Conservation (phyloP, 2,329 filamentous ascomycete species). For the Trichoderma breve region DNA sequence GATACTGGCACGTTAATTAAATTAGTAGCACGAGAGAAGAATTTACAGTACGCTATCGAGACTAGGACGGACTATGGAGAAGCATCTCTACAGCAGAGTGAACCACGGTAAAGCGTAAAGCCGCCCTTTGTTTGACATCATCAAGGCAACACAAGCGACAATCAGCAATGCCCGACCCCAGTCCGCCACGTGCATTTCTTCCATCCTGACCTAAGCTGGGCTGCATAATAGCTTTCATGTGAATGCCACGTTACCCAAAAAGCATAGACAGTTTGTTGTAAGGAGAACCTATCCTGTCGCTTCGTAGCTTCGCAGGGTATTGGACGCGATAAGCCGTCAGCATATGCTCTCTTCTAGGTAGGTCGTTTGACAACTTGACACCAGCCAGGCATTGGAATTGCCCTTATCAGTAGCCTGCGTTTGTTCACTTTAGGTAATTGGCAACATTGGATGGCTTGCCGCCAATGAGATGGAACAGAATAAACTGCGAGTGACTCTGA, state of each 20-base stretch:
- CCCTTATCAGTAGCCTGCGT: conserved; percentile 11
- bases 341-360: conserved; percentile 6
- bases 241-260: conserved; percentile 8
- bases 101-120: neutral
- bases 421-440: conserved; percentile 15
- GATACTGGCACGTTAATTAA: neutral
- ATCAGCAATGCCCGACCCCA: neutral
- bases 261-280: neutral
- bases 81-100: neutral
- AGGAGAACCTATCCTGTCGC: neutral
- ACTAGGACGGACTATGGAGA: neutral
- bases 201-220: neutral
- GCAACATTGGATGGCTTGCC: neutral
- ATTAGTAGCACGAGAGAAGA: neutral
- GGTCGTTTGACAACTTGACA: neutral
- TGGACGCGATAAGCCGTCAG: conserved; percentile 5
- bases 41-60: neutral
- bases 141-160: neutral
- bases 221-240: neutral
- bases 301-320: neutral
- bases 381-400: neutral
- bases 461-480: conserved; percentile 18
- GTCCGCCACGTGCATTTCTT: neutral
- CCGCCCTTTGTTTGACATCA: neutral
- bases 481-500: conserved; percentile 10